These are phyloP conservation scores for Cladobotryum mycophilum DNA, from an alignment of 2,329 filamentous ascomycete genomes.

Conservation along the genomic window DNA sequence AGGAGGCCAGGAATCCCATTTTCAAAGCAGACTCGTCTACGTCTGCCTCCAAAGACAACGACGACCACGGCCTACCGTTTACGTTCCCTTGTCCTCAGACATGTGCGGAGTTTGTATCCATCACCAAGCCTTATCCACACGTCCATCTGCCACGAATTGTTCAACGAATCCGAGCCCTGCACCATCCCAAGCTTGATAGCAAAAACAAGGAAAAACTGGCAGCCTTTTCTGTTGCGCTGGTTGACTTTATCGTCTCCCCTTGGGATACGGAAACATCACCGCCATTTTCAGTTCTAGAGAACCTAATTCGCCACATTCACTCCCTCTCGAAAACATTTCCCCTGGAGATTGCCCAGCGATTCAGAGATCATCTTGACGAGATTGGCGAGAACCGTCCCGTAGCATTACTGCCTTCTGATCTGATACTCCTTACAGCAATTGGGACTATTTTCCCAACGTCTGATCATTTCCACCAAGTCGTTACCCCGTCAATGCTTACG, in stretches of 20 bases:
- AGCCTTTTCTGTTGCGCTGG: slow-evolving; percentile 58
- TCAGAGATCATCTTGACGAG: slow-evolving; percentile 65
- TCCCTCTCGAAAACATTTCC: slow-evolving; percentile 85
- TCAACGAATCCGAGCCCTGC: slow-evolving; percentile 84
- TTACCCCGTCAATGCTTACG: slow-evolving; percentile 82
- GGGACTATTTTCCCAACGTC: slow-evolving; percentile 86
- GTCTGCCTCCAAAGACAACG: slow-evolving; percentile 31
- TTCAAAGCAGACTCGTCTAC: slow-evolving; percentile 42
- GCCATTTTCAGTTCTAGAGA: slow-evolving; percentile 67
- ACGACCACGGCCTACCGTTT: slow-evolving; percentile 62
- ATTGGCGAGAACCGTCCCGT: slow-evolving; percentile 44
- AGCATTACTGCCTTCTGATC: slow-evolving; percentile 58
- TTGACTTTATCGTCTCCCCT: slow-evolving; percentile 54
- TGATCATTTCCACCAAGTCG: slow-evolving; percentile 93
- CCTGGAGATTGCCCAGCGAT: slow-evolving; percentile 67
- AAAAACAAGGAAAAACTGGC: slow-evolving; percentile 80
- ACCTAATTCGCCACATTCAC: slow-evolving; percentile 81
- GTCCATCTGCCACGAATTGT: slow-evolving; percentile 70
- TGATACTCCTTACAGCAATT: slow-evolving; percentile 78
- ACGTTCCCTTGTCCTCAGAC: slow-evolving; percentile 81
- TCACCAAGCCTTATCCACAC: slow-evolving; percentile 55
- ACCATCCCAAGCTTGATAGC: slow-evolving; percentile 79
- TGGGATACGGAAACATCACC: slow-evolving; percentile 39
- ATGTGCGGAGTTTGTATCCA: slow-evolving; percentile 65
- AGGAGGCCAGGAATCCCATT: slow-evolving; percentile 48